A percentile compares a stretch with the other conserved stretches of the same genome.
Evolutionary conservation across 768 basidiomycete species (phyloP).

Genomic region (Tulasnella calospora): DNA sequence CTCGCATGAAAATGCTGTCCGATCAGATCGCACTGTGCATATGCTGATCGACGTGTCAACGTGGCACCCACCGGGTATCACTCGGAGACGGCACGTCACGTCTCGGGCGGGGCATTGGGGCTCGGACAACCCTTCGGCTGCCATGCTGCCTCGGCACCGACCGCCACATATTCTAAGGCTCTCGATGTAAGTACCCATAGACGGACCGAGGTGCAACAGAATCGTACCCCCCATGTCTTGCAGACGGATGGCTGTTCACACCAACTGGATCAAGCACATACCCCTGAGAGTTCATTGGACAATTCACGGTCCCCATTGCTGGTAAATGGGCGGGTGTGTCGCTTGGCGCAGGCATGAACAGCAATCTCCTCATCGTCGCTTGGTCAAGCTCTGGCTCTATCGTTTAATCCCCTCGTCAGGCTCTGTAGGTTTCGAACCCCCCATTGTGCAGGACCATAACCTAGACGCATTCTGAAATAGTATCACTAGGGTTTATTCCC

Average conservation of each 20-base stretch:
- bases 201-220: background rate
- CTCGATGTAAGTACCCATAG: background rate
- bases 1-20: no score
- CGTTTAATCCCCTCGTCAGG: constrained; percentile 51
- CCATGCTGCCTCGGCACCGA: no score
- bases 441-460: constrained; percentile 29
- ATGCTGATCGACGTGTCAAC: no score
- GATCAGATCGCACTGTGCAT: no score
- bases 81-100: no score
- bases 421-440: constrained; percentile 44
- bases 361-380: constrained; percentile 54
- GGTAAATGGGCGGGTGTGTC: constrained; percentile 43
- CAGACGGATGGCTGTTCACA: constrained; percentile 15
- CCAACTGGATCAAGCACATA: constrained; percentile 1
- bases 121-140: no score
- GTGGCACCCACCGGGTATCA: no score
- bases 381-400: constrained; percentile 53
- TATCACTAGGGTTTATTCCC: constrained; percentile 47
- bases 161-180: background rate
- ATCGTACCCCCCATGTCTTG: background rate
- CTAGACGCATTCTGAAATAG: background rate
- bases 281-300: constrained; percentile 52
- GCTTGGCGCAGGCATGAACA: constrained; percentile 41
- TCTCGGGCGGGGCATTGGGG: no score
- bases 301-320: constrained; percentile 53